phyloP scores from a whole-genome alignment of 305 asterid genomes.

The Fraxinus dipetala region DNA sequence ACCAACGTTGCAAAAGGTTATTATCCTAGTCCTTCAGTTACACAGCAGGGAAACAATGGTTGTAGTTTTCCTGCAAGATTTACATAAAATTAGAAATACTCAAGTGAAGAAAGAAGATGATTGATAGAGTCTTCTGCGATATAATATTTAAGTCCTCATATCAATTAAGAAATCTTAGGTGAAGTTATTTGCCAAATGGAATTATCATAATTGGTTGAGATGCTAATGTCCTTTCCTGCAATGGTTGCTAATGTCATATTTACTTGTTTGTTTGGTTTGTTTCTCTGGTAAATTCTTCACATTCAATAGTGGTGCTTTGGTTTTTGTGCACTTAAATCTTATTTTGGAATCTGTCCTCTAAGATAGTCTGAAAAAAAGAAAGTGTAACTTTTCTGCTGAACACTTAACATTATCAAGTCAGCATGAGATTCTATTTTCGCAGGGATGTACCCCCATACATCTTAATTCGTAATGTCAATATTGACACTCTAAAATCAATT shows the following conservation, averaged over 20 bases:
- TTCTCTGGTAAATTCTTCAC: background rate
- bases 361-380: background rate
- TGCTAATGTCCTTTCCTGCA: background rate
- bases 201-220: background rate
- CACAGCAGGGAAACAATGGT: background rate
- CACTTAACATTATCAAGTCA: background rate
- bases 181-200: background rate
- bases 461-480: background rate
- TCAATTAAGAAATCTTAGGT: background rate
- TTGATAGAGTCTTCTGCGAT: background rate
- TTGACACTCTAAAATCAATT: background rate
- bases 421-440: background rate
- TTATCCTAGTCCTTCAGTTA: background rate
- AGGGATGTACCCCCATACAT: background rate
- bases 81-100: background rate
- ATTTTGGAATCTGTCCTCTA: background rate
- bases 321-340: background rate
- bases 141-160: background rate
- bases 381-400: background rate
- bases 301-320: background rate
- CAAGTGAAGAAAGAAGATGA: background rate
- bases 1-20: conserved; percentile 5
- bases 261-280: background rate
- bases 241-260: background rate
- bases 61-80: background rate